Evolutionary conservation across 148 eudicot species (phyloP).

Genomic region (Gaultheria prostrata): DNA sequence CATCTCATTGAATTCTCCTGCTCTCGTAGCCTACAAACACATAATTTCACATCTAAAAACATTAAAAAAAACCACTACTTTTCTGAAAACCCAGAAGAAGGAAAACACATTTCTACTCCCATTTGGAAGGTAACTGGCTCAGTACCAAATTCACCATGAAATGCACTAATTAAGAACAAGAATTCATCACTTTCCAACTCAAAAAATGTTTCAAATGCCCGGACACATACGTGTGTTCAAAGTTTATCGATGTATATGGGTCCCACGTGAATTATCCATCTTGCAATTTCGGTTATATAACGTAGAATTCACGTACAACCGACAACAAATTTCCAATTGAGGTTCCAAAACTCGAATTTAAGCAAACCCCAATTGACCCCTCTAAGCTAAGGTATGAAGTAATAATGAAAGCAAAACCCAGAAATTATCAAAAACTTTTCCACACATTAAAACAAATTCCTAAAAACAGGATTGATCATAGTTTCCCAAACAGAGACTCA

Average conservation of each 20-base stretch:
- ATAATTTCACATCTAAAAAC: not conserved
- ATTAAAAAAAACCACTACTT: not conserved
- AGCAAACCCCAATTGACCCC: not conserved
- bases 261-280: not conserved
- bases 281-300: not conserved
- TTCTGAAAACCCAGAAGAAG: not conserved
- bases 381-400: not conserved
- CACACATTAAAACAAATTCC: not conserved
- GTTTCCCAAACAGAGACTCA: not conserved
- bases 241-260: not conserved
- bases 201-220: not conserved
- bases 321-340: not conserved
- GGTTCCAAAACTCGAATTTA: not conserved
- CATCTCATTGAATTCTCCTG: slow-evolving; percentile 70
- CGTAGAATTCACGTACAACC: not conserved
- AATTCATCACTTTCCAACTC: not conserved
- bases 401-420: not conserved
- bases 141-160: not conserved
- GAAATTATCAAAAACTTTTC: not conserved
- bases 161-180: not conserved
- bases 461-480: not conserved
- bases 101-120: not conserved
- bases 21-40: slow-evolving; percentile 50
- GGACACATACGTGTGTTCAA: not conserved
- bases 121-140: not conserved